Base-by-base conservation (phyloP, 768 basidiomycete species). In the Lepiota brunneoincarnata region DNA sequence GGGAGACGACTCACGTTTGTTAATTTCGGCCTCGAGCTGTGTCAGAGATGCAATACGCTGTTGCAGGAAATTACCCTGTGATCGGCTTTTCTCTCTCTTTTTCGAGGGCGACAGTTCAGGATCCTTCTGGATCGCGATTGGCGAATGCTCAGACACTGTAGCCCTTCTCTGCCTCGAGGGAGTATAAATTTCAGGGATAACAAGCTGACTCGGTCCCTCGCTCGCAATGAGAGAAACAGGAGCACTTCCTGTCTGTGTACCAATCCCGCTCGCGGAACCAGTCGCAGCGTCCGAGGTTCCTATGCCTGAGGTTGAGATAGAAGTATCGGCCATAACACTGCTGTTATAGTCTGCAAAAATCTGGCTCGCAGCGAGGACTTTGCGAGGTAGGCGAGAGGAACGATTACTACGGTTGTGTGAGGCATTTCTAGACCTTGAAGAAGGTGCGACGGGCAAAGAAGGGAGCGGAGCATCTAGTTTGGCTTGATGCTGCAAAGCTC, bases 91-190 rank as follows among this genome's bases (percentile, higher is more conserved):
- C 82, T 72, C 86, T 87, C 65, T 84, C 84, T 79, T 73, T 64
- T 80, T 87, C 34, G 84, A 83, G 12, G 85, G 84, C 18, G 82
- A 84, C 17, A 71, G 66, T 20, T 77, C 76, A 12, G 74, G 61
- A 15, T 76, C 69, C 34, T 63, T 62, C 51, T 65, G 65, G 54
- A 61, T 63, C 35, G 70, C 72, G 54, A 79, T 73, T 0, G 86
- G 87, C 0, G 87, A 85, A 23, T 77, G 72, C 23, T 83, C 81
- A 15, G 86, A 82, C 55, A 91, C 82, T 1, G 89, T 90, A 23
- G 86, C 87, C 9, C 89, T 73, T 36, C 79, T 74, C 55, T 68
- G 73, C 58, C 76, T 69, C 3, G 73, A 73, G 9, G 78, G 78
- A 0, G 79, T 75, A 38, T 71, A 67, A 21, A 72, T 65, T 49